phyloP scores from a whole-genome alignment of 2,329 filamentous ascomycete genomes.

The Metarhizium album region DNA sequence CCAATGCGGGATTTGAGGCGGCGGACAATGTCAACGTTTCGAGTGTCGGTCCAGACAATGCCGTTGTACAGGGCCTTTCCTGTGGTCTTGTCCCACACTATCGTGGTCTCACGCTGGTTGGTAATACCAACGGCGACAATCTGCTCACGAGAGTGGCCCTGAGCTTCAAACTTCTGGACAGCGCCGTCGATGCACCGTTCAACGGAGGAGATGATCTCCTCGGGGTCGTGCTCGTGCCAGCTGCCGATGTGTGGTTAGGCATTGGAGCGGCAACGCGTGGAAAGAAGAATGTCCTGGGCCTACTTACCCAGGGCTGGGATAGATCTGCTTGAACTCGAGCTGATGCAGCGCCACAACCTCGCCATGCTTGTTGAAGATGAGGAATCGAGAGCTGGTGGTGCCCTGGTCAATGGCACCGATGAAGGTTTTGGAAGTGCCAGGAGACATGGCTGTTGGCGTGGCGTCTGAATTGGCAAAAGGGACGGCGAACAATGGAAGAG shows the following conservation, averaged over 20 bases:
- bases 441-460: constrained; percentile 20
- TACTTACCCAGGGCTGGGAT: constrained; percentile 59
- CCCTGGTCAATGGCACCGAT: constrained; percentile 73
- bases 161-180: constrained; percentile 54
- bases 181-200: constrained; percentile 67
- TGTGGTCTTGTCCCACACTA: constrained; percentile 69
- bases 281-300: constrained; percentile 14
- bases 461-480: constrained; percentile 1
- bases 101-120: constrained; percentile 73
- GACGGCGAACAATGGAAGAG: constrained; percentile 14
- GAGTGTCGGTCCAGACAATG: constrained; percentile 79
- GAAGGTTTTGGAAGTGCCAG: constrained; percentile 30
- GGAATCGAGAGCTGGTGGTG: constrained; percentile 66
- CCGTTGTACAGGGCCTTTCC: constrained; percentile 71
- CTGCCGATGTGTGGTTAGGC: constrained; percentile 28
- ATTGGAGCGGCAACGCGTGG: not conserved
- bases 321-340: constrained; percentile 64
- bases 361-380: constrained; percentile 64
- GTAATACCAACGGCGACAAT: constrained; percentile 72
- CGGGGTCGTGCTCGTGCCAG: constrained; percentile 78
- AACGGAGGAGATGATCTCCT: constrained; percentile 62
- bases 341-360: constrained; percentile 63
- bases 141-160: constrained; percentile 55
- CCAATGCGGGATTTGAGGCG: constrained; percentile 58
- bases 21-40: constrained; percentile 59